Evolutionary conservation across 2,329 filamentous ascomycete species (phyloP).

Genomic region (Pseudogymnoascus destructans): DNA sequence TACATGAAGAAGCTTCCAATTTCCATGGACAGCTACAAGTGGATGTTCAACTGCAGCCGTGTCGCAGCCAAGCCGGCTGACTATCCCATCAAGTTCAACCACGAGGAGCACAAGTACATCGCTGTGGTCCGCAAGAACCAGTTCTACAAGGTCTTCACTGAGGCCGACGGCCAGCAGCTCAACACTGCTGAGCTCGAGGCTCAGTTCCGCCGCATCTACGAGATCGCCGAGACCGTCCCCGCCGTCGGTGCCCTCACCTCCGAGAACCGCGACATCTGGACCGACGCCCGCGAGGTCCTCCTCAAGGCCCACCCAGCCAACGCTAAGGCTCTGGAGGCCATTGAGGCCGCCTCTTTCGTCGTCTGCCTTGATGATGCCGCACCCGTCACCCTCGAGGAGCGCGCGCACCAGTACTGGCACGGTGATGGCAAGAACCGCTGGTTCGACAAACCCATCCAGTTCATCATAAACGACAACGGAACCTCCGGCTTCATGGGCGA

Average conservation of each 20-base stretch:
- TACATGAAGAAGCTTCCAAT: conserved; percentile 98
- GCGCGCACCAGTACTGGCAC: conserved; percentile 94
- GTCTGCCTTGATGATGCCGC: conserved; percentile 86
- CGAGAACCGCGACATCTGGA: conserved; percentile 88
- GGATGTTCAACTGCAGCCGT: conserved; percentile 94
- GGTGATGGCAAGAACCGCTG: conserved; percentile 91
- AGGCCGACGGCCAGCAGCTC: conserved; percentile 70
- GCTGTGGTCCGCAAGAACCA: conserved; percentile 89
- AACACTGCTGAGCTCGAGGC: conserved; percentile 81
- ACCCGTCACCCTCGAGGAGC: conserved; percentile 89
- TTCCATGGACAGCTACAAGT: conserved; percentile 96
- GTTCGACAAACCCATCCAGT: conserved; percentile 97
- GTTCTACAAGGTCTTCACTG: conserved; percentile 83
- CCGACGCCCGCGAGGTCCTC: conserved; percentile 66
- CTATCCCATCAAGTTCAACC: conserved; percentile 66
- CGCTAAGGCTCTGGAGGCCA: conserved; percentile 59
- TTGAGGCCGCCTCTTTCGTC: conserved; percentile 82
- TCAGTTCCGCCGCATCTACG: conserved; percentile 76
- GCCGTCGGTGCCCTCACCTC: conserved; percentile 76
- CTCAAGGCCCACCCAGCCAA: conserved; percentile 68
- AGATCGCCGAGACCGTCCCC: conserved; percentile 57
- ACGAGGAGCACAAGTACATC: conserved; percentile 71
- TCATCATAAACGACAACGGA: conserved; percentile 96
- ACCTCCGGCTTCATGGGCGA: conserved; percentile 96
- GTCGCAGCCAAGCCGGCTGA: conserved; percentile 74